Conservation (phyloP, 495 filamentous ascomycete genomes). For the Penicillium canariense region DNA sequence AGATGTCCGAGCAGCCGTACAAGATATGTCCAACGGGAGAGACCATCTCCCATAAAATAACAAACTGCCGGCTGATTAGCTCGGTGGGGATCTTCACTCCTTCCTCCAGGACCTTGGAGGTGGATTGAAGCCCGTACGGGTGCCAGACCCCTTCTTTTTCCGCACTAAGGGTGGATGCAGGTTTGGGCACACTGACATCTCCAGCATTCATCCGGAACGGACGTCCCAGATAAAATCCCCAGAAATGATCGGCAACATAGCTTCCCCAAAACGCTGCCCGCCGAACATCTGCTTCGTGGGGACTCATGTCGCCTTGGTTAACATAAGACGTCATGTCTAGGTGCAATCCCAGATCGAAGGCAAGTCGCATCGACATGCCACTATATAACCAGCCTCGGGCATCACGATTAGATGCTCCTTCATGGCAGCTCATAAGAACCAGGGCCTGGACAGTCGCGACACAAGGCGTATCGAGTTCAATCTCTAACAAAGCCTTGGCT, state of each 20-base stretch:
- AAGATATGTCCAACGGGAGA: slow-evolving; percentile 48
- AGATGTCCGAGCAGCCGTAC: slow-evolving; percentile 49
- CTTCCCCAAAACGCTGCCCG: slow-evolving; percentile 50
- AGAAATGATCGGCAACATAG: slow-evolving; percentile 50
- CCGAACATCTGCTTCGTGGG: slow-evolving; percentile 44
- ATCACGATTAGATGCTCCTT: slow-evolving; percentile 46
- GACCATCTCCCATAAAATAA: slow-evolving; percentile 49
- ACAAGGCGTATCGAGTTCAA: slow-evolving; percentile 49
- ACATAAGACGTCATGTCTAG: slow-evolving; percentile 49
- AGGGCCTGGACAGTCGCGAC: slow-evolving; percentile 52
- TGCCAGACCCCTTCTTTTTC: slow-evolving; percentile 42
- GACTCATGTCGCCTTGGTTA: slow-evolving; percentile 41
- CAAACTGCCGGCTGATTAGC: slow-evolving; percentile 45
- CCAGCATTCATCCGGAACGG: slow-evolving; percentile 48
- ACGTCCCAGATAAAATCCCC: slow-evolving; percentile 49
- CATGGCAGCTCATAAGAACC: slow-evolving; percentile 47
- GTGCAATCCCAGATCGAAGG: slow-evolving; percentile 50
- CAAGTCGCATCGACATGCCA: slow-evolving; percentile 52
- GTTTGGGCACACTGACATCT: slow-evolving; percentile 45
- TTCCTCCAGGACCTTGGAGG: slow-evolving; percentile 15
- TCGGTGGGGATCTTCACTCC: slow-evolving; percentile 40
- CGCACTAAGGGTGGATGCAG: slow-evolving; percentile 33
- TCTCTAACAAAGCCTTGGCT: slow-evolving; percentile 49
- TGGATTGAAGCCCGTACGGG: slow-evolving; percentile 40
- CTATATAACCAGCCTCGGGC: slow-evolving; percentile 53